A percentile compares a stretch with the other conserved stretches of the same genome.
phyloP scores from a whole-genome alignment of 257 asterid species.

The Penstemon davidsonii region DNA sequence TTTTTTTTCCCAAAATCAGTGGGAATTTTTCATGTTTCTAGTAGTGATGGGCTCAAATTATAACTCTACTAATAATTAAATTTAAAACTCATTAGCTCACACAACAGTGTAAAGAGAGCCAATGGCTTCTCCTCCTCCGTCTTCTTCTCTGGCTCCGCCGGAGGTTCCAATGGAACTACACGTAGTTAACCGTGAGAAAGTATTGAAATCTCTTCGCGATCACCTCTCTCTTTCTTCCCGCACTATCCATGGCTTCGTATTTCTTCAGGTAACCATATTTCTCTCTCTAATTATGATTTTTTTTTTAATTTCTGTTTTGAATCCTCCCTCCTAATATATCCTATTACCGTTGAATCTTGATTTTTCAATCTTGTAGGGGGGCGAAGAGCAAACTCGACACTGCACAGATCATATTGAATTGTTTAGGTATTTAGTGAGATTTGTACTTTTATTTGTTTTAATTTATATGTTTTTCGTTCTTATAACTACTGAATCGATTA shows the following conservation, averaged over 20 bases:
- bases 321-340: slow-evolving; percentile 1
- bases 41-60: background rate
- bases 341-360: background rate
- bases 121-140: slow-evolving; percentile 22
- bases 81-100: no score
- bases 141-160: slow-evolving; percentile 73
- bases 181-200: slow-evolving; percentile 61
- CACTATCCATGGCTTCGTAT: slow-evolving; percentile 61
- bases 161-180: slow-evolving; percentile 70
- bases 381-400: slow-evolving; percentile 83
- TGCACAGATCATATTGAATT: slow-evolving; percentile 86
- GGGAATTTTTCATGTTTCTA: no score
- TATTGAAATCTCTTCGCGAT: slow-evolving; percentile 56
- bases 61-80: no score
- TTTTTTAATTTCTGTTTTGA: slow-evolving; percentile 1
- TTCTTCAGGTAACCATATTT: slow-evolving; percentile 56
- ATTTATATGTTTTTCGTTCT: background rate
- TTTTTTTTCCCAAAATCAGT: no score
- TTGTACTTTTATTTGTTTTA: background rate
- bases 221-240: slow-evolving; percentile 55
- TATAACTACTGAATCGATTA: background rate
- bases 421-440: slow-evolving; percentile 56
- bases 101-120: background rate
- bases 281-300: background rate
- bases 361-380: slow-evolving; percentile 57